These are phyloP conservation scores for Flaveria floridana DNA, from an alignment of 140 eudicot species.

Conservation along the genomic window DNA sequence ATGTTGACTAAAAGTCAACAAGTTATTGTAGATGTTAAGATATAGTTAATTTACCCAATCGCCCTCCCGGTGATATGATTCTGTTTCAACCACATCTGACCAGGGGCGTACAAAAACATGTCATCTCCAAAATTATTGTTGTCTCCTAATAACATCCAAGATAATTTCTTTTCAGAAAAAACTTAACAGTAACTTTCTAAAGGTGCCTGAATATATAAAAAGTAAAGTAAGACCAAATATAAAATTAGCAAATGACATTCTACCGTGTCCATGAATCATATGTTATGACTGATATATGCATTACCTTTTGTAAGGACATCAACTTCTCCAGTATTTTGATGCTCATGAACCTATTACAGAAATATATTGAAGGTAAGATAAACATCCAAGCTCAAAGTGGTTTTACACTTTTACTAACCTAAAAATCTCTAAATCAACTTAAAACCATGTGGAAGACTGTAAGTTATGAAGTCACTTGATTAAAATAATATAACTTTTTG, in stretches of 20 bases:
- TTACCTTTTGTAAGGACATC: conserved; percentile 28
- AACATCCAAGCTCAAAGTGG: conserved; percentile 8
- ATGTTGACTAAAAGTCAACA: conserved; percentile 10
- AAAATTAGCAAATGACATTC: background rate
- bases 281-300: background rate
- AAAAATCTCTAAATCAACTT: background rate
- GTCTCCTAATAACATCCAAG: conserved; percentile 28
- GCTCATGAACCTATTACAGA: conserved; percentile 31
- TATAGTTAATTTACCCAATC: conserved; percentile 24
- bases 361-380: background rate
- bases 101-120: conserved; percentile 22
- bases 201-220: background rate
- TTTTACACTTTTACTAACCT: background rate
- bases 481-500: background rate
- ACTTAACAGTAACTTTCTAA: background rate
- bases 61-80: conserved; percentile 28
- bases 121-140: conserved; percentile 24
- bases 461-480: background rate
- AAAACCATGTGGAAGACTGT: background rate
- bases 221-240: background rate
- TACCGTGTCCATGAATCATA: background rate
- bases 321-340: conserved; percentile 22
- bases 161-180: background rate
- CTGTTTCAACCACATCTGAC: conserved; percentile 23
- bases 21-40: background rate